phyloP scores from a whole-genome alignment of 305 asterid species.

The Lippia alba region DNA sequence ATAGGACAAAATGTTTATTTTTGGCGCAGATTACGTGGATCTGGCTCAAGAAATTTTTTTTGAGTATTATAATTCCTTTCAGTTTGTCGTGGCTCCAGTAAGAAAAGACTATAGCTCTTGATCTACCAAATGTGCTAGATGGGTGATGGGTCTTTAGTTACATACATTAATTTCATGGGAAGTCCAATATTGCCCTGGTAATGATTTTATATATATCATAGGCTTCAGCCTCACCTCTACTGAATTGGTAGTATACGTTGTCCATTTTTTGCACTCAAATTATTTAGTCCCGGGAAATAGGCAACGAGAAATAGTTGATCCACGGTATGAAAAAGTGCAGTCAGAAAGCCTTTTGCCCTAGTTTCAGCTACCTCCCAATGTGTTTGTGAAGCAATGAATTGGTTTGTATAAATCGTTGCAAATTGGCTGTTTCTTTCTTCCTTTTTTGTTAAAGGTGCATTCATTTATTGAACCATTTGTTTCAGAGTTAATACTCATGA shows the following conservation, averaged over 20 bases:
- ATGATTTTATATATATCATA: background rate
- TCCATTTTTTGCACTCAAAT: constrained; percentile 40
- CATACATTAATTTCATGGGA: background rate
- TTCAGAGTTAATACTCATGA: background rate
- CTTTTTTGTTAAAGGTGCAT: background rate
- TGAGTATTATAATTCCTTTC: background rate
- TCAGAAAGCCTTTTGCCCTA: constrained; percentile 68
- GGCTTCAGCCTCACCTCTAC: too few species aligned
- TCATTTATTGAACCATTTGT: background rate
- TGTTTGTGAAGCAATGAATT: constrained; percentile 40
- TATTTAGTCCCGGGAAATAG: constrained; percentile 46
- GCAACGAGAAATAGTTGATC: constrained; percentile 71
- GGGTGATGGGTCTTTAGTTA: too few species aligned
- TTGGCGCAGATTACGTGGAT: constrained; percentile 16
- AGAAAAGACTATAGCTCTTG: background rate
- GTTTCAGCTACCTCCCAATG: constrained; percentile 72
- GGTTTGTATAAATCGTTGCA: too few species aligned
- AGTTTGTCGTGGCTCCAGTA: background rate
- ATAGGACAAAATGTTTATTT: background rate
- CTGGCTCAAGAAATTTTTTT: background rate
- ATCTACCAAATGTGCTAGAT: constrained; percentile 22
- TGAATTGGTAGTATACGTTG: background rate
- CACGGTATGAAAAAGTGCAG: constrained; percentile 71
- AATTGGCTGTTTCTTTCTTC: background rate
- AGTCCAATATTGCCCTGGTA: background rate